Conservation (phyloP, 1,284 basidiomycete species). For the Ustilago trichophora region DNA sequence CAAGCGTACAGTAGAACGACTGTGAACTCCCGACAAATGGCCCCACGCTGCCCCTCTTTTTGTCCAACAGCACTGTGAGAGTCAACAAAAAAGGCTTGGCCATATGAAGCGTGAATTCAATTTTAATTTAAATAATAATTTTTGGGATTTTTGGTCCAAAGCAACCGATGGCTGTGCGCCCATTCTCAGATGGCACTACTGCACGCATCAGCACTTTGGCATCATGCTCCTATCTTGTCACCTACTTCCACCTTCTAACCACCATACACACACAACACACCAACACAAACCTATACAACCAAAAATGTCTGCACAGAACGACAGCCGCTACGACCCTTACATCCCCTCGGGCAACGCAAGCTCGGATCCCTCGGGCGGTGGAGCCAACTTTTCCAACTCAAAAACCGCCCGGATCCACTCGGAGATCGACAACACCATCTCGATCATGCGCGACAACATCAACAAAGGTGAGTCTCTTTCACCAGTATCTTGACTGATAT, state of each 20-base stretch:
- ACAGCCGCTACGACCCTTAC: constrained; percentile 63
- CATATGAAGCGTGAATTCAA: too few species aligned
- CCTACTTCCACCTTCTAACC: not conserved
- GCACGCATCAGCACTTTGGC: not conserved
- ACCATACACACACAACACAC: not conserved
- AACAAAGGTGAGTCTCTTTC: constrained; percentile 44
- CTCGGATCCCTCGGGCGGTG: constrained; percentile 48
- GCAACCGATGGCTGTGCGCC: not conserved
- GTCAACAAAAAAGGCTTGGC: too few species aligned
- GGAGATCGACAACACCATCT: constrained; percentile 68
- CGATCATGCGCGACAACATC: constrained; percentile 97
- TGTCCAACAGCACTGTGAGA: too few species aligned
- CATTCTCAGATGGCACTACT: not conserved
- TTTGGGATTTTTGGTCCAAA: too few species aligned
- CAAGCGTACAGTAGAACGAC: not conserved
- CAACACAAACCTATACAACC: not conserved
- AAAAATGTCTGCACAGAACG: constrained; percentile 54
- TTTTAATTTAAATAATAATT: too few species aligned
- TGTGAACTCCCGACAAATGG: not conserved
- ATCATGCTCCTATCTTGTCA: too few species aligned
- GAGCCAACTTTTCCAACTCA: constrained; percentile 51
- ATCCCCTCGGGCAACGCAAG: constrained; percentile 57
- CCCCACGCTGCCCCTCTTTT: not conserved
- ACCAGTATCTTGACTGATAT: too few species aligned
- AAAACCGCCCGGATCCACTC: constrained; percentile 64